Percentiles rank a stretch among this genome's conserved stretches.
Evolutionary conservation across 2,329 filamentous ascomycete genomes (phyloP).

Genomic region (Venturia aucupariae): DNA sequence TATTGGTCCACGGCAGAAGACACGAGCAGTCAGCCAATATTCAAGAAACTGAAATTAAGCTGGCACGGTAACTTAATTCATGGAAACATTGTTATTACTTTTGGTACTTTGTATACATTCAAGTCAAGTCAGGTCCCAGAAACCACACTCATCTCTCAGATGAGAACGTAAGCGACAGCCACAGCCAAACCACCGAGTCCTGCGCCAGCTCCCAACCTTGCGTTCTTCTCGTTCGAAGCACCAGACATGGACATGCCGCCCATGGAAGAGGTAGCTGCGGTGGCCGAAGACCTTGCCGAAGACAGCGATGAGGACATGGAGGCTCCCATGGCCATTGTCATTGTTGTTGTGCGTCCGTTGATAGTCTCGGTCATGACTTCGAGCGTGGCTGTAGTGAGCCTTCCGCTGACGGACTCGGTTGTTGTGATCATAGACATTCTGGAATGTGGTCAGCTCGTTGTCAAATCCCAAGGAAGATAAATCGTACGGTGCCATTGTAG

Average conservation of each 20-base stretch:
- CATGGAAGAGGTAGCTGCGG: background rate
- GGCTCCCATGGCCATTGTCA: background rate
- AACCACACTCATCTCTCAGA: background rate
- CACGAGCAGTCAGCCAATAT: no score
- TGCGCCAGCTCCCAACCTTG: background rate
- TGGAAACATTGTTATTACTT: background rate
- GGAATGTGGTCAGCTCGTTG: background rate
- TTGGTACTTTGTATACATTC: background rate
- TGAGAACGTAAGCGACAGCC: background rate
- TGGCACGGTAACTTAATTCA: background rate
- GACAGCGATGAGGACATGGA: background rate
- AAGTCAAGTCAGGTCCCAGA: no score
- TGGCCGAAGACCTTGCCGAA: background rate
- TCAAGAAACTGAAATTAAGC: no score
- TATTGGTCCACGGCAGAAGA: background rate
- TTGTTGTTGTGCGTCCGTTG: background rate
- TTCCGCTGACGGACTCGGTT: background rate
- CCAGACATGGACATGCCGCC: conserved; percentile 4
- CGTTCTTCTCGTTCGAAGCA: conserved; percentile 6
- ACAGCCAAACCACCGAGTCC: background rate
- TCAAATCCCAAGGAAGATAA: background rate
- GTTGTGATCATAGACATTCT: conserved; percentile 5
- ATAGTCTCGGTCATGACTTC: conserved; percentile 1
- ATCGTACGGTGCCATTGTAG: background rate
- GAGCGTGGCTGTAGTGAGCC: background rate